These are phyloP conservation scores for Psilocybe azurescens DNA, from an alignment of 768 basidiomycete species.

Conservation along the genomic window DNA sequence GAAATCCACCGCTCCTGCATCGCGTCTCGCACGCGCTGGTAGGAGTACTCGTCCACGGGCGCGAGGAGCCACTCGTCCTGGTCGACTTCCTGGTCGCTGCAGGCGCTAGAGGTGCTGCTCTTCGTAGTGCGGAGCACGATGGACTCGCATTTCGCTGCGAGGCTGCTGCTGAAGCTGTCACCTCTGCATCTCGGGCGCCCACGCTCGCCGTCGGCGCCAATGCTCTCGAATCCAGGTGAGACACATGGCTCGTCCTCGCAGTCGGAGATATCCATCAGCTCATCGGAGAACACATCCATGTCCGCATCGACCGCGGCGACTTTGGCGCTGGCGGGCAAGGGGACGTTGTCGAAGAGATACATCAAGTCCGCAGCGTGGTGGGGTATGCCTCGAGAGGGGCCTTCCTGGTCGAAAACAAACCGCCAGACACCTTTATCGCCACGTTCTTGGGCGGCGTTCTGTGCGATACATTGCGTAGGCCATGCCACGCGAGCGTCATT, in stretches of 20 bases:
- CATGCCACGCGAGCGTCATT: constrained; percentile 78
- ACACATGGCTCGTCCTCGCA: constrained; percentile 34
- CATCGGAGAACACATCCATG: constrained; percentile 16
- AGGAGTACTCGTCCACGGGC: constrained; percentile 70
- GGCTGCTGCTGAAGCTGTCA: constrained; percentile 15
- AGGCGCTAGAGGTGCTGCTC: background rate
- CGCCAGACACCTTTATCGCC: constrained; percentile 74
- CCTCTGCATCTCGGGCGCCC: constrained; percentile 4
- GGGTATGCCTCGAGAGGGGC: constrained; percentile 63
- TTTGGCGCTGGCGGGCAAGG: constrained; percentile 44
- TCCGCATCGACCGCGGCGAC: constrained; percentile 7
- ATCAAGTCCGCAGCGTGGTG: constrained; percentile 77
- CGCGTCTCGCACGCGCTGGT: constrained; percentile 67
- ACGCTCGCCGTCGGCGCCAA: constrained; percentile 6
- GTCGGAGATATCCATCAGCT: constrained; percentile 24
- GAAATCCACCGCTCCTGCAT: constrained; percentile 78
- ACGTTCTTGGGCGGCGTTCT: constrained; percentile 52
- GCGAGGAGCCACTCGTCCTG: constrained; percentile 57
- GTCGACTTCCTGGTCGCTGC: constrained; percentile 8
- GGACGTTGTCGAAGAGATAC: constrained; percentile 81
- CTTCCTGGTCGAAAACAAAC: constrained; percentile 85
- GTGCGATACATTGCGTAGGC: constrained; percentile 72
- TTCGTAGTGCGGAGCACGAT: constrained; percentile 6
- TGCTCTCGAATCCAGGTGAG: constrained; percentile 7
- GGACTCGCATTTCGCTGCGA: constrained; percentile 18